phyloP scores from a whole-genome alignment of 495 filamentous ascomycete genomes.

The Talaromyces stipitatus region DNA sequence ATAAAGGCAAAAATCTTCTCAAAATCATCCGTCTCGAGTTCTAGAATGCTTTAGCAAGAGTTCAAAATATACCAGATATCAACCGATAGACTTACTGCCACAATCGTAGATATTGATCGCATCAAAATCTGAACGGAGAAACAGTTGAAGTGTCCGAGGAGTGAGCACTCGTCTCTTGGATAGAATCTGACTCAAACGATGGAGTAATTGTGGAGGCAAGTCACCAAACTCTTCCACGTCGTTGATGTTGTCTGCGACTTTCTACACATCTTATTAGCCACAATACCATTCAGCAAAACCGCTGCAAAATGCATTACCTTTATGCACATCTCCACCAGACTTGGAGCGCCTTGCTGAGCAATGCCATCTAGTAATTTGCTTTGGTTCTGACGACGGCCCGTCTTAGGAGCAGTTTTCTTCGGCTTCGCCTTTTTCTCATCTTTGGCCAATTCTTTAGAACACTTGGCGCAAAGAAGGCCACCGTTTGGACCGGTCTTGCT shows the following conservation, averaged over 20 bases:
- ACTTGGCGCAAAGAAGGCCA: constrained; percentile 76
- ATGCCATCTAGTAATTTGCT: constrained; percentile 74
- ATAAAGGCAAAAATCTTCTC: constrained; percentile 72
- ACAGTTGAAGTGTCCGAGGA: constrained; percentile 62
- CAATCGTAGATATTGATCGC: constrained; percentile 74
- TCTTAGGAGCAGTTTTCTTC: constrained; percentile 48
- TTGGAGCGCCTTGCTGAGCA: constrained; percentile 59
- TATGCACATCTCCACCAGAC: constrained; percentile 69
- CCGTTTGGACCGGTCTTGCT: constrained; percentile 73
- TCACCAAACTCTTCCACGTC: constrained; percentile 81
- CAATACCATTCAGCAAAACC: neutral
- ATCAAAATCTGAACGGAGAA: constrained; percentile 60
- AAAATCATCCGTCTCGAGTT: constrained; percentile 66
- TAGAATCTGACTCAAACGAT: constrained; percentile 71
- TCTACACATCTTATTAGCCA: constrained; percentile 26
- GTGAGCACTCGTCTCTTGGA: constrained; percentile 71
- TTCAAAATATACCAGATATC: constrained; percentile 8
- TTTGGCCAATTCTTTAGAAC: constrained; percentile 67
- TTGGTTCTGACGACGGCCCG: constrained; percentile 60
- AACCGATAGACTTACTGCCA: constrained; percentile 43
- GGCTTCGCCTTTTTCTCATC: constrained; percentile 53
- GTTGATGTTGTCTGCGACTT: constrained; percentile 72
- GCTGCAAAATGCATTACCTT: constrained; percentile 36
- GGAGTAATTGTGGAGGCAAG: constrained; percentile 56
- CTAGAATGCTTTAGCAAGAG: constrained; percentile 19